Evolutionary conservation across 2,329 filamentous ascomycete genomes (phyloP).

Genomic region (Tolypocladium sp.): DNA sequence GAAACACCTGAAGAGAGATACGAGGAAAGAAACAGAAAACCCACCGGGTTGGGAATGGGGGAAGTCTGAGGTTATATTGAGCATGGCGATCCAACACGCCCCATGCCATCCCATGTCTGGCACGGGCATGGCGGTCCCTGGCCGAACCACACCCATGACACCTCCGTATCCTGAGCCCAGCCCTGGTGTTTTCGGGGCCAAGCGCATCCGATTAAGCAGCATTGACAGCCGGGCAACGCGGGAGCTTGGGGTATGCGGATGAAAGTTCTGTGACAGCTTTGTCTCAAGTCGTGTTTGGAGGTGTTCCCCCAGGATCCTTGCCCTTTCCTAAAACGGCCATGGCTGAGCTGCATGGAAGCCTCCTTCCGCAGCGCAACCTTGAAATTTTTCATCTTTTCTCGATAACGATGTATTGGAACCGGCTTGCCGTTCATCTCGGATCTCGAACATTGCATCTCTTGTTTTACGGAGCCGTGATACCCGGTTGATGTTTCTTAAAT

Average conservation of each 20-base stretch:
- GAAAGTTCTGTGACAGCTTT: slow-evolving; percentile 21
- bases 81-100: slow-evolving; percentile 1
- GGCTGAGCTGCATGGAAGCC: background rate
- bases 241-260: background rate
- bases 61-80: slow-evolving; percentile 10
- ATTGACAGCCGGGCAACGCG: background rate
- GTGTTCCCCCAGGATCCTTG: background rate
- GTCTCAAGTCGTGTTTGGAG: slow-evolving; percentile 13
- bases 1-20: slow-evolving; percentile 1
- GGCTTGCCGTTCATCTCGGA: background rate
- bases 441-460: background rate
- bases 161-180: background rate
- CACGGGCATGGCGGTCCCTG: slow-evolving; percentile 1
- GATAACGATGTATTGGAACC: background rate
- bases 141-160: background rate
- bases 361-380: background rate
- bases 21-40: slow-evolving; percentile 3
- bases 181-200: slow-evolving; percentile 3
- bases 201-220: slow-evolving; percentile 8
- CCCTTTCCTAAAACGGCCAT: background rate
- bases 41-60: slow-evolving; percentile 2
- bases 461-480: background rate
- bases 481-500: background rate
- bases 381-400: background rate
- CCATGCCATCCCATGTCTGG: slow-evolving; percentile 13